phyloP scores from a whole-genome alignment of 495 filamentous ascomycete species.

The Tirmania nivea region DNA sequence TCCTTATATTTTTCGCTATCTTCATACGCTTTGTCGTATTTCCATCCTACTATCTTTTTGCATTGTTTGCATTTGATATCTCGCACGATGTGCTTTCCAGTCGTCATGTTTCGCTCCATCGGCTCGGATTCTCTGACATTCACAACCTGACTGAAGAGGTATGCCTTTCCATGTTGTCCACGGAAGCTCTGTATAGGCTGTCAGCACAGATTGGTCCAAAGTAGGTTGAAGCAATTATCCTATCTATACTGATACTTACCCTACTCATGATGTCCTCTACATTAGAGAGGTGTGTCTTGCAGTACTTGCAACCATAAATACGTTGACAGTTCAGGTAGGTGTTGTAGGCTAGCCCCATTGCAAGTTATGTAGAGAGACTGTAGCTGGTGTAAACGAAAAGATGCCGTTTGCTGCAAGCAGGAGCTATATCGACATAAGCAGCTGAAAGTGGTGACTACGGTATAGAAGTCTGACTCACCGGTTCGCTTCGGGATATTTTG shows the following conservation, averaged over 20 bases:
- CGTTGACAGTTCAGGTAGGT: conserved; percentile 72
- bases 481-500: too few relatives aligned
- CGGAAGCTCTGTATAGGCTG: conserved; percentile 59
- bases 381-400: too few relatives aligned
- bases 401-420: too few relatives aligned
- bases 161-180: conserved; percentile 94
- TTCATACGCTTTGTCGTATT: conserved; percentile 96
- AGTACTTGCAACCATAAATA: conserved; percentile 88
- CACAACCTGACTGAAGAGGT: conserved; percentile 84
- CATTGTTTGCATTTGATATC: conserved; percentile 82
- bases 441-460: too few relatives aligned
- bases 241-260: conserved; percentile 32
- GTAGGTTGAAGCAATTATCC: not conserved
- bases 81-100: conserved; percentile 75
- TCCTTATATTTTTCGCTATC: conserved; percentile 90
- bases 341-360: conserved; percentile 91
- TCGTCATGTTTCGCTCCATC: conserved; percentile 95
- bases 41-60: conserved; percentile 86
- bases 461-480: too few relatives aligned
- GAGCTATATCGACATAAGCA: too few relatives aligned
- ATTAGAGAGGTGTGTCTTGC: conserved; percentile 86
- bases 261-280: conserved; percentile 90
- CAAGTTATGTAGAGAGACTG: conserved; percentile 12
- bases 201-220: conserved; percentile 1
- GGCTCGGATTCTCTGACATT: conserved; percentile 65